A percentile compares a stretch with the other conserved stretches of the same genome.
Evolutionary conservation across 768 basidiomycete species (phyloP).

Genomic region (Agrocybe pediades): DNA sequence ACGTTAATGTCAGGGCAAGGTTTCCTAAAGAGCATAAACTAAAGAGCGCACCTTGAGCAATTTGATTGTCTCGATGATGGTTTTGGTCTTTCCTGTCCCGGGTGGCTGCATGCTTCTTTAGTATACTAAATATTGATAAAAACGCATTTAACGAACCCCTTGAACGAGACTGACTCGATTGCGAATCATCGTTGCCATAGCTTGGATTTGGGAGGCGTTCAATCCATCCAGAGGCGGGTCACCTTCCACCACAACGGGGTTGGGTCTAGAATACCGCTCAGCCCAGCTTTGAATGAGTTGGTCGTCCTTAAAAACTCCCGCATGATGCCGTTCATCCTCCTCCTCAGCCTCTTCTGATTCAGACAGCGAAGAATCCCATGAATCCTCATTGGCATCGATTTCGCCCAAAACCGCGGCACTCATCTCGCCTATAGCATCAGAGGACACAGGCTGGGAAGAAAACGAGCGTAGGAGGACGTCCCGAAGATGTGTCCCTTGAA

Average conservation of each 20-base stretch:
- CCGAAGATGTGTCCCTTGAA: slow-evolving; percentile 73
- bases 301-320: slow-evolving; percentile 65
- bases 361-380: neutral
- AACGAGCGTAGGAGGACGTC: slow-evolving; percentile 70
- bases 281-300: slow-evolving; percentile 85
- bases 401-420: neutral
- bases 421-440: neutral
- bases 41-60: slow-evolving; percentile 63
- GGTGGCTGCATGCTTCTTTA: slow-evolving; percentile 61
- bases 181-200: slow-evolving; percentile 86
- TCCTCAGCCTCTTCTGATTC: slow-evolving; percentile 6
- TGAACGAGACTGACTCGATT: slow-evolving; percentile 81
- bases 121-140: slow-evolving; percentile 4
- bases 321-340: slow-evolving; percentile 2
- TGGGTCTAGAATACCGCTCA: slow-evolving; percentile 54
- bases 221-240: slow-evolving; percentile 70
- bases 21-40: neutral
- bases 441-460: neutral
- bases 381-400: neutral
- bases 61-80: slow-evolving; percentile 83
- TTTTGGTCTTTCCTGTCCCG: slow-evolving; percentile 92
- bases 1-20: neutral
- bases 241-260: slow-evolving; percentile 71
- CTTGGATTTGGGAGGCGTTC: slow-evolving; percentile 77
- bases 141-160: slow-evolving; percentile 56